Percentiles rank a stretch among this genome's conserved stretches.
Evolutionary conservation across 306 rosid genomes (phyloP).

Genomic region (Adenanthera pavonina): DNA sequence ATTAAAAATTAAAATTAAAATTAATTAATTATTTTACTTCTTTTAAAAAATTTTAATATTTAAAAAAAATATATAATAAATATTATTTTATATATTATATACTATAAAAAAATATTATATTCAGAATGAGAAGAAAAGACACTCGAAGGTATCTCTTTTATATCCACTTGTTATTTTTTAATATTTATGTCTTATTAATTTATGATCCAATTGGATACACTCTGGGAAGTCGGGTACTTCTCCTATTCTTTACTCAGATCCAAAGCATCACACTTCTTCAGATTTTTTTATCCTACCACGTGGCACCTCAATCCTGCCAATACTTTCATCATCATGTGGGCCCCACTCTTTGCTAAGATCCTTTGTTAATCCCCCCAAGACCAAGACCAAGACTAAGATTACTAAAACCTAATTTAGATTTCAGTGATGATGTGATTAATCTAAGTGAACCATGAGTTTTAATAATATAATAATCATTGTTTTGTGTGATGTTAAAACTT

Average conservation of each 20-base stretch:
- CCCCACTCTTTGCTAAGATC: conserved; percentile 25
- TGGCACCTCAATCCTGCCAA: conserved; percentile 32
- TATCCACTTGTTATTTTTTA: conserved; percentile 47
- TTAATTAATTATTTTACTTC: too few relatives aligned
- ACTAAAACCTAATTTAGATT: not conserved
- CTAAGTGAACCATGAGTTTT: not conserved
- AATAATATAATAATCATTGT: not conserved
- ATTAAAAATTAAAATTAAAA: too few relatives aligned
- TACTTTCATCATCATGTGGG: conserved; percentile 32
- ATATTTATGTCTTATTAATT: not conserved
- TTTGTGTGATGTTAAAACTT: not conserved
- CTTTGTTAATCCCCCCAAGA: not conserved
- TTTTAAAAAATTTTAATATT: too few relatives aligned
- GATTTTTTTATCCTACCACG: conserved; percentile 43
- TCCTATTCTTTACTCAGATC: conserved; percentile 39
- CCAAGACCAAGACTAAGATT: conserved; percentile 5
- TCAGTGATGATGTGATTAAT: not conserved
- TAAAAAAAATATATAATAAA: too few relatives aligned
- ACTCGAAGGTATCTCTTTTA: too few relatives aligned
- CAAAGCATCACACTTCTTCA: conserved; percentile 27
- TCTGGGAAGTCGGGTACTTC: conserved; percentile 31
- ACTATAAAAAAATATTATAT: too few relatives aligned
- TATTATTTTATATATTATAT: too few relatives aligned
- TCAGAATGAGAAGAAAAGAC: too few relatives aligned
- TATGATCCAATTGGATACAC: conserved; percentile 38